Evolutionary conservation across 106 monocot species (phyloP), one percentile per base, ranked within the genome.

Genomic region (Posidonia australis): DNA sequence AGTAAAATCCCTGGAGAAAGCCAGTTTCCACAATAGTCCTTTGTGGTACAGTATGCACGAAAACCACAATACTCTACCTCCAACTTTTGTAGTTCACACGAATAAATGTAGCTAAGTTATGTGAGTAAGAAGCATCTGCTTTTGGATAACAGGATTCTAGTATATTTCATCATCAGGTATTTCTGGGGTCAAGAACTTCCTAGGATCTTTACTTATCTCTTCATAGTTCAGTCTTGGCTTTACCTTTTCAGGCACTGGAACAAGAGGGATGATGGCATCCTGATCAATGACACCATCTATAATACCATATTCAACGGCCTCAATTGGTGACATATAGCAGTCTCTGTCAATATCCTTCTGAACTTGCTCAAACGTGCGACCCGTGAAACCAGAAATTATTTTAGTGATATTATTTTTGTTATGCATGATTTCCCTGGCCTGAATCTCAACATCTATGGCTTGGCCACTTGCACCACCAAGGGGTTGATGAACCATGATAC

Each of bases 151-250:
- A 42, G 11, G 42, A 16, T 22, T 60, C 78, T 87, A 94, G 58
- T 86, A 94, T 67, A 90, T 94, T 64, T 94, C 94, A 44, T 94
- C 94, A 72, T 94, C 94, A 43, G 94, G 89, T 59, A 94, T 72
- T 13, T 94, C 86, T 11, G 94, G 89, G 13, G 73, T 84, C 21
- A 94, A 72, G 58, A 79, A 90, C 57, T 86, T 89, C 43, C 58
- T 75, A 10, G 84, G 89, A 73, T 94, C 88, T 60, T 88, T 88
- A 45, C 24, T 64, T 11, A 85, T 77, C 60, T 88, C 84, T 52
- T 81, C 83, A 49, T 81, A 86, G 28, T 79, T 80, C 44, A 74
- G 24, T 19, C 54, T 89, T 0, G 82, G 74, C 71, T 86, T 94
- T 65, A 90, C 86, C 28, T 44, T 86, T 17, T 81, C 86, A 13